phyloP scores from a whole-genome alignment of 257 asterid species.

The Coffea eugenioides region DNA sequence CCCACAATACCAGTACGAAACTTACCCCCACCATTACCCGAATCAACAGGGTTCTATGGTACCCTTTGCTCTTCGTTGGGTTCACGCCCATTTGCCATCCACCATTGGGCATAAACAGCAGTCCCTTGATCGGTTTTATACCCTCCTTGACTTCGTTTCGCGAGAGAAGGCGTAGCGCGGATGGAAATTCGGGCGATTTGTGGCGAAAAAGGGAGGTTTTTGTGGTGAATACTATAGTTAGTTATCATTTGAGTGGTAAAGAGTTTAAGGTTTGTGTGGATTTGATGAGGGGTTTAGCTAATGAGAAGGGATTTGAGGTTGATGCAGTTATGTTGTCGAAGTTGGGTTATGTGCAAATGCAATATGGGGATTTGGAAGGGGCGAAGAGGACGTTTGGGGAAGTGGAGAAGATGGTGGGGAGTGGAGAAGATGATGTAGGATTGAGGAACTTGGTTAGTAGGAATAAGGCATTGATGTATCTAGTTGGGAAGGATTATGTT shows the following conservation, averaged over 20 bases:
- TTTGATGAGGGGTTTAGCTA: constrained; percentile 52
- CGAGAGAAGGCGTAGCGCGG: constrained; percentile 26
- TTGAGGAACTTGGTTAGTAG: constrained; percentile 77
- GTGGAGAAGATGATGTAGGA: constrained; percentile 36
- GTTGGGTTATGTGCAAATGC: constrained; percentile 87
- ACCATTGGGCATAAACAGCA: constrained; percentile 68
- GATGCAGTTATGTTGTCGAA: constrained; percentile 67
- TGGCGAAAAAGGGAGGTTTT: constrained; percentile 72
- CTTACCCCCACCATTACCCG: constrained; percentile 77
- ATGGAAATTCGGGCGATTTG: constrained; percentile 17
- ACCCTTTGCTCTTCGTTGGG: constrained; percentile 90
- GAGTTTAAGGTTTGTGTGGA: constrained; percentile 69
- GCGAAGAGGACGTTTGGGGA: constrained; percentile 59
- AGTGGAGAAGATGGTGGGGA: constrained; percentile 48
- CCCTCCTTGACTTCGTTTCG: constrained; percentile 64
- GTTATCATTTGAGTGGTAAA: constrained; percentile 78
- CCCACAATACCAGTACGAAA: constrained; percentile 50
- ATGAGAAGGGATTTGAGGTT: constrained; percentile 27
- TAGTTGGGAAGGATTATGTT: constrained; percentile 86
- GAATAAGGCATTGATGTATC: constrained; percentile 79
- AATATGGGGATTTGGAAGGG: constrained; percentile 89
- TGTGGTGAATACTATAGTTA: constrained; percentile 67
- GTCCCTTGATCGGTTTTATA: constrained; percentile 76
- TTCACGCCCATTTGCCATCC: constrained; percentile 78
- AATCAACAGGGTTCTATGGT: constrained; percentile 71